Evolutionary conservation across 805 yeast species (phyloP), one percentile per base, ranked within the genome.

Genomic region (Tanozyma kutaoensis): DNA sequence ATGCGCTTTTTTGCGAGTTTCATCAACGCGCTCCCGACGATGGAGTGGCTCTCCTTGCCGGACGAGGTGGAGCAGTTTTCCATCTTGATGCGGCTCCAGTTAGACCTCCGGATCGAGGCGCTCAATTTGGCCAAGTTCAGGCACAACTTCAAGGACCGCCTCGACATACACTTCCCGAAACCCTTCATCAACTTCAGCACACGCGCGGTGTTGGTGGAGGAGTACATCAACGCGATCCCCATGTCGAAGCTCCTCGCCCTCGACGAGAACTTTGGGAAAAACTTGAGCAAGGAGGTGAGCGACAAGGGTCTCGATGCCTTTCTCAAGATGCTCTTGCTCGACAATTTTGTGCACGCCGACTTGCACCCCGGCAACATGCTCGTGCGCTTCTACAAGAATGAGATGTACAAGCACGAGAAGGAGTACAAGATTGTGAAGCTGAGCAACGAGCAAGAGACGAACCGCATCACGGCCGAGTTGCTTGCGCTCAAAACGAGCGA

Each of bases 21-120:
- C 1, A 68, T 91, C 27, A 75, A 86, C 41, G 41, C 46, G 5
- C 56, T 91, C 5, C 99, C 99, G 4, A 84, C 94, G 0, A 82
- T 91, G 93, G 96, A 91, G 46, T 91, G 99, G 99, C 60, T 91
- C 4, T 81, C 95, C 3, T 56, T 91, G 25, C 98, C 97, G 0
- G 88, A 77, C 34, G 98, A 91, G 48, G 97, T 88, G 3, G 79
- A 75, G 23, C 91, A 86, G 42, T 91, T 91, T 46, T 67, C 82
- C 1, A 57, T 72, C 1, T 64, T 91, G 57, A 88, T 91, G 97
- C 72, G 73, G 22, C 49, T 82, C 26, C 99, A 91, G 50, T 56
- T 91, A 31, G 97, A 91, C 52, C 54, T 91, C 31, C 60, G 96
- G 36, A 81, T 91, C 20, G 99, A 91, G 47, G 91, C 91, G 1